These are phyloP conservation scores for Trametes versicolor DNA, from an alignment of 1,284 basidiomycete species.

Conservation along the genomic window DNA sequence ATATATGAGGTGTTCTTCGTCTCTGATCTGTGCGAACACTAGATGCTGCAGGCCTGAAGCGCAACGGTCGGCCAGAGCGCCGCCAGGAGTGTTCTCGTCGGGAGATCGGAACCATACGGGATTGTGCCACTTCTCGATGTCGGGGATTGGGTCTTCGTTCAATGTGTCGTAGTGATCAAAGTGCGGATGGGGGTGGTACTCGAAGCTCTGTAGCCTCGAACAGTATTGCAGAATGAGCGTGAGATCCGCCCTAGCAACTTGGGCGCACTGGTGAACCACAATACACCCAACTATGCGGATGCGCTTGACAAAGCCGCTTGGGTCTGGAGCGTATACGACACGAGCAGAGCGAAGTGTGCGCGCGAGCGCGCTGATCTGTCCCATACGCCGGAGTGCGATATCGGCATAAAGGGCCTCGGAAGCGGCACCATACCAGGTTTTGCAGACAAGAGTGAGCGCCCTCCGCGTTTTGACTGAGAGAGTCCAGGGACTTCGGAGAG, in stretches of 20 bases:
- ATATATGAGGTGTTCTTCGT: background rate
- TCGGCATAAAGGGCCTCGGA: constrained; percentile 14
- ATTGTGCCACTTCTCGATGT: background rate
- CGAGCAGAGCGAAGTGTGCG: constrained; percentile 9
- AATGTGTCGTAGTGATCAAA: background rate
- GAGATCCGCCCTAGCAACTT: constrained; percentile 1
- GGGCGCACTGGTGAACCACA: background rate
- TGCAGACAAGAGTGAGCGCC: constrained; percentile 13
- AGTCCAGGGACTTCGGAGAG: constrained; percentile 5
- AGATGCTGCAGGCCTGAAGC: constrained; percentile 4
- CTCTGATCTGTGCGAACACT: background rate
- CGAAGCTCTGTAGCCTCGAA: background rate
- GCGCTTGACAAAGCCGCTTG: constrained; percentile 3
- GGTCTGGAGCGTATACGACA: background rate
- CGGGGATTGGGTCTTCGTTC: background rate
- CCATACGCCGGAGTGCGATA: constrained; percentile 15
- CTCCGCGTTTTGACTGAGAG: constrained; percentile 11
- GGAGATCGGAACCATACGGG: background rate
- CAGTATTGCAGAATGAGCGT: constrained; percentile 6
- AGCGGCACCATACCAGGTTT: constrained; percentile 12
- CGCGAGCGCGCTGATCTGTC: constrained; percentile 14
- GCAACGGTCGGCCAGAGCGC: background rate
- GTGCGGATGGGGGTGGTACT: background rate
- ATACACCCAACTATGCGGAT: constrained; percentile 9
- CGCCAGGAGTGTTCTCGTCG: background rate